Base-by-base conservation (phyloP, 306 rosid genomes). In the Cucumis melo region DNA sequence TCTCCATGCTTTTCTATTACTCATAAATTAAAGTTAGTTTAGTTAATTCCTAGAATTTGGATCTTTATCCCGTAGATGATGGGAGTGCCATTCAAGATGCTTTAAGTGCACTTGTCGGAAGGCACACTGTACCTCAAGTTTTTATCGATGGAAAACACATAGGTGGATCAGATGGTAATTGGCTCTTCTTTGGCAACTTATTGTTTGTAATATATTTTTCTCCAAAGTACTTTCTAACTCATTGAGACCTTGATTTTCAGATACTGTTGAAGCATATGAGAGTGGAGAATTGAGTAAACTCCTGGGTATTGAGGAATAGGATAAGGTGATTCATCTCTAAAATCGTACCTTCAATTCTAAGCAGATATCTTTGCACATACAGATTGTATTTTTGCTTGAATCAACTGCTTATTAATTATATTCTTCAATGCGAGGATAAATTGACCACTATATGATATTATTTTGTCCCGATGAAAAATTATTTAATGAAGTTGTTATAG, bases 61-160 rank as follows among this genome's bases (percentile, higher is more conserved):
- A 27, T 79, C n/a, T 82, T 46, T 78, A 73, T 83, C 78, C 77
- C 59, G 75, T 85, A 93, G 98, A 85, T 53, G 98, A 93, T 81
- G 98, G 98, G 29, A 61, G 81, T 1, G 76, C 86, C 59, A 91
- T 93, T 81, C 96, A 90, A 83, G 96, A 90, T 80, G 86, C 91
- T 79, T 44, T 91, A 81, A 50, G 72, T 38, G 85, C 87, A 81
- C 80, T 86, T 53, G 80, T 87, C 38, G 98, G 98, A 42, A 91
- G 85, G 89, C 96, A 90, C 57, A 91, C 98, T 23, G 98, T 93
- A 44, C 98, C 98, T 4, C 98, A 93, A 76, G 98, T 91, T 39
- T 93, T 91, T 77, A 84, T 91, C 53, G 81, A 90, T 60, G 97
- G 94, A 78, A 85, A 88, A 77, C 96, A 93, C 85, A 81, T 93